A percentile compares a stretch with the other conserved stretches of the same genome.
Evolutionary conservation across 2,329 filamentous ascomycete species (phyloP).

Genomic region (Atkinsonella texensis): DNA sequence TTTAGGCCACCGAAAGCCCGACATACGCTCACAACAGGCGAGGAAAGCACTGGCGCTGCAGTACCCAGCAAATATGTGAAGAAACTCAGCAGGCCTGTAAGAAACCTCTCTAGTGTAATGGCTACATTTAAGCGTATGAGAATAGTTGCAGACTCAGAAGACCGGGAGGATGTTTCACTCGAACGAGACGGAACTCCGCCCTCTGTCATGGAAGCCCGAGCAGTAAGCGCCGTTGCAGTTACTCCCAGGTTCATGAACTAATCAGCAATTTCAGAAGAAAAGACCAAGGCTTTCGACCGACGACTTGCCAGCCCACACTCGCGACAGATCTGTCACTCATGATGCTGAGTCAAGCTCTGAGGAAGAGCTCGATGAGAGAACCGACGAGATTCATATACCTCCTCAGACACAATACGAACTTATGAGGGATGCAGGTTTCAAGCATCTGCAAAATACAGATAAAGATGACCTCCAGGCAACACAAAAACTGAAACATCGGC

Average conservation of each 20-base stretch:
- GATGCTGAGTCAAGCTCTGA: constrained; percentile 3
- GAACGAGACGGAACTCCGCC: neutral
- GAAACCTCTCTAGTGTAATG: constrained; percentile 13
- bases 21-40: too few relatives aligned
- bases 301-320: neutral
- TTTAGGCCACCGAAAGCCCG: too few relatives aligned
- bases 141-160: constrained; percentile 11
- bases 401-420: constrained; percentile 50
- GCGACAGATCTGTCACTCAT: neutral
- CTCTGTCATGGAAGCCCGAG: neutral
- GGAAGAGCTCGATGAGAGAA: neutral
- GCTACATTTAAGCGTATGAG: constrained; percentile 30
- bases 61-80: too few relatives aligned
- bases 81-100: too few relatives aligned
- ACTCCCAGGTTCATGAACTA: neutral
- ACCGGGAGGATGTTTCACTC: neutral
- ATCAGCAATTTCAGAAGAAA: constrained; percentile 13
- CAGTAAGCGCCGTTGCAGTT: neutral
- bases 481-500: constrained; percentile 45
- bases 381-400: constrained; percentile 14
- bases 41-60: too few relatives aligned
- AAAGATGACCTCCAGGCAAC: constrained; percentile 52
- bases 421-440: constrained; percentile 46
- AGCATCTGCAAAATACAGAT: constrained; percentile 43
- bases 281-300: constrained; percentile 1